Evolutionary conservation across 345 rosid species (phyloP), one percentile per base, ranked within the genome.

Genomic region (Salix suchowensis): DNA sequence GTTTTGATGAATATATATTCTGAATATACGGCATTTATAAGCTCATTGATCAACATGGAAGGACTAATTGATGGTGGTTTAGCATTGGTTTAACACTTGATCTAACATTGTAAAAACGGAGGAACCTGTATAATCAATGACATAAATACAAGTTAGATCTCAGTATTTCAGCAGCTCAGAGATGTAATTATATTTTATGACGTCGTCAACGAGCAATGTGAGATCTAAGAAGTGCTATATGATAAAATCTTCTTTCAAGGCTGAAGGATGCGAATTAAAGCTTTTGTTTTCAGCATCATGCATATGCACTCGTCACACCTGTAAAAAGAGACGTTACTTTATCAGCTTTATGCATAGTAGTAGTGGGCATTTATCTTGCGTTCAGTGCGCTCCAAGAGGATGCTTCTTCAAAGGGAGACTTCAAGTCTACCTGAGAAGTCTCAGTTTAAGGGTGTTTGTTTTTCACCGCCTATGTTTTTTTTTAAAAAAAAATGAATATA

Each of bases 1-100:
- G 65, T 67, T 72, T 40, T 74, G 46, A 19, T 61, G 23, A 15
- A 71, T 71, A 69, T 77, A 69, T 62, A 65, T 66, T 46, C 36
- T 66, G 12, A 46, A 68, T 44, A 42, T 16, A 14, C 39, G 15
- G n/a, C 72, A 58, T 62, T 3, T 37, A 42, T 24, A 21, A 74
- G 42, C 65, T 66, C 71, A 34, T 48, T 26, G 30, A 62, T 34
- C 61, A 67, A 18, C 61, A 67, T 46, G 34, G 71, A 52, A 80
- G 71, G 40, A 68, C 74, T 70, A 73, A 70, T 68, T 48, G 18
- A 48, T 19, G 2, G 66, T 6, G 7, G 19, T 62, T 18, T 13
- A 36, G 48, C 24, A 15, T 67, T 54, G 23, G 34, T 34, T 10
- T 18, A 14, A 40, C 36, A n/a, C 8, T 42, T 48, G 5, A 1